phyloP scores from a whole-genome alignment of 2,329 filamentous ascomycete genomes.

The Exophiala dermatitidis region DNA sequence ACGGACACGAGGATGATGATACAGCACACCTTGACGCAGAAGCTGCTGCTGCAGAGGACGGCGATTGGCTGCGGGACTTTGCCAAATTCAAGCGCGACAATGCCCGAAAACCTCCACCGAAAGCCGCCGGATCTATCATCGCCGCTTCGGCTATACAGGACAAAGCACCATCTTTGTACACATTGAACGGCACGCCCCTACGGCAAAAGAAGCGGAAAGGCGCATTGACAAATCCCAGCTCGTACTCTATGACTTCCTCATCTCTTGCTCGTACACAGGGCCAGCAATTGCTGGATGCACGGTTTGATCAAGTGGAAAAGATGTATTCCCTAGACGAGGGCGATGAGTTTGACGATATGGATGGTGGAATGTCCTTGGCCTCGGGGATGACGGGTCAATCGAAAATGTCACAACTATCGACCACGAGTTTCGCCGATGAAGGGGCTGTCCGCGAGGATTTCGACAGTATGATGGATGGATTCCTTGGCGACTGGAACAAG shows the following conservation, averaged over 20 bases:
- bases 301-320: conserved; percentile 87
- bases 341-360: conserved; percentile 42
- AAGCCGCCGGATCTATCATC: conserved; percentile 34
- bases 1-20: background rate
- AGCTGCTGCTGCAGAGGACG: conserved; percentile 50
- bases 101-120: conserved; percentile 35
- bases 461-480: conserved; percentile 86
- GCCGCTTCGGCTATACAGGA: conserved; percentile 37
- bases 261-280: conserved; percentile 82
- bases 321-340: conserved; percentile 61
- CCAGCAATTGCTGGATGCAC: conserved; percentile 72
- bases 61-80: conserved; percentile 87
- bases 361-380: conserved; percentile 45
- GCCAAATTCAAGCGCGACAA: conserved; percentile 85
- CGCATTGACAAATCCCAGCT: conserved; percentile 77
- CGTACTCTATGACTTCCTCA: conserved; percentile 87
- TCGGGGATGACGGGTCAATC: conserved; percentile 39
- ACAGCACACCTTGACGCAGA: conserved; percentile 15
- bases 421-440: conserved; percentile 39
- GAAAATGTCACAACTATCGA: conserved; percentile 57
- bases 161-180: conserved; percentile 38
- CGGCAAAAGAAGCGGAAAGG: conserved; percentile 92
- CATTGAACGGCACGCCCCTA: conserved; percentile 57
- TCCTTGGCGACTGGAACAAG: conserved; percentile 58
- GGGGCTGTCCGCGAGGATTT: conserved; percentile 68